Percentiles rank a stretch among this genome's conserved stretches.
Conservation (phyloP, 2,329 filamentous ascomycete genomes). For the Pseudogymnoascus sp. region DNA sequence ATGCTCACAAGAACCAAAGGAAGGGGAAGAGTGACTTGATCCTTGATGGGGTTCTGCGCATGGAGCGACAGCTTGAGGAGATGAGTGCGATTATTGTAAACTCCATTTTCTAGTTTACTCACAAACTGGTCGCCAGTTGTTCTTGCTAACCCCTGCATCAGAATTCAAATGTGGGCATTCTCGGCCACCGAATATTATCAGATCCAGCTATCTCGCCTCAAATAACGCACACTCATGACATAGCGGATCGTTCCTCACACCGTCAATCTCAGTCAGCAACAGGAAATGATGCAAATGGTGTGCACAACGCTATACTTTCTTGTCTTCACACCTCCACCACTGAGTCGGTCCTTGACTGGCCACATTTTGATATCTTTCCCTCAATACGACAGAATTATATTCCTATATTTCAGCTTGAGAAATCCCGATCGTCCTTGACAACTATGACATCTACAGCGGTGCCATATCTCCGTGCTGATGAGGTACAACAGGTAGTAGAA, state of each 20-base stretch:
- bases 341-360: slow-evolving; percentile 43
- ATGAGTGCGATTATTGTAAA: slow-evolving; percentile 36
- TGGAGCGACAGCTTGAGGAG: slow-evolving; percentile 39
- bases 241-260: slow-evolving; percentile 20
- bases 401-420: slow-evolving; percentile 41
- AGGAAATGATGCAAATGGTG: not conserved
- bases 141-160: not conserved
- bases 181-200: not conserved
- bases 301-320: slow-evolving; percentile 39
- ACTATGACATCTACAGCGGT: slow-evolving; percentile 31
- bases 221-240: slow-evolving; percentile 19
- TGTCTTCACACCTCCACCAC: slow-evolving; percentile 43
- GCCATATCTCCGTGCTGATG: slow-evolving; percentile 35
- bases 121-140: not conserved
- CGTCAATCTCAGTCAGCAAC: slow-evolving; percentile 23
- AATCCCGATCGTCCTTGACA: slow-evolving; percentile 31
- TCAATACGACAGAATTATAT: slow-evolving; percentile 35
- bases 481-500: slow-evolving; percentile 35
- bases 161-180: not conserved
- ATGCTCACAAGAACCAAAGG: slow-evolving; percentile 27
- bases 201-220: not conserved
- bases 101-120: not conserved
- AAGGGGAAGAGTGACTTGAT: slow-evolving; percentile 44
- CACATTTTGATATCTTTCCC: slow-evolving; percentile 39
- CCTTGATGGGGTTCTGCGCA: slow-evolving; percentile 40